Conservation (phyloP, 129 eudicot genomes). For the Chrysanthemum makinoi region DNA sequence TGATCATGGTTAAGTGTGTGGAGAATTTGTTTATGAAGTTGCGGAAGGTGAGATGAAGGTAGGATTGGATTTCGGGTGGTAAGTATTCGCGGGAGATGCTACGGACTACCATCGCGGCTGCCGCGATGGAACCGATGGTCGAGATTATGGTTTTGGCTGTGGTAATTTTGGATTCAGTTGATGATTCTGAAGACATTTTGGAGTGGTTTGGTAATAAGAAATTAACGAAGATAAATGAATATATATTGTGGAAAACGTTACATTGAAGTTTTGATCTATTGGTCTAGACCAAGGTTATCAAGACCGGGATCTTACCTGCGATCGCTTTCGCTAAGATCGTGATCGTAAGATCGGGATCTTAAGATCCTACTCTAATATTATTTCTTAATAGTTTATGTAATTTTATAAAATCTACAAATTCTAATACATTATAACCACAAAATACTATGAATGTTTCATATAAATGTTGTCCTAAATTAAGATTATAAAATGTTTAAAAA, state of each 20-base stretch:
- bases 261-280: neutral
- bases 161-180: conserved; percentile 15
- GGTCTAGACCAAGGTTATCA: too few relatives aligned
- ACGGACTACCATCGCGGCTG: conserved; percentile 18
- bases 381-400: too few relatives aligned
- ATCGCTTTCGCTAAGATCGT: too few relatives aligned
- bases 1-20: conserved; percentile 34
- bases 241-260: neutral
- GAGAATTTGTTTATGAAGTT: conserved; percentile 31
- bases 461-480: too few relatives aligned
- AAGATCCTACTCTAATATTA: too few relatives aligned
- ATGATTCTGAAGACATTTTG: neutral
- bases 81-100: conserved; percentile 11
- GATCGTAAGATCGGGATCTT: too few relatives aligned
- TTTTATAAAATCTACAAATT: too few relatives aligned
- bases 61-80: conserved; percentile 16
- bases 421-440: too few relatives aligned
- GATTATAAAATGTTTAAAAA: too few relatives aligned
- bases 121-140: conserved; percentile 12
- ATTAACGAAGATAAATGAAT: neutral
- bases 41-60: conserved; percentile 31
- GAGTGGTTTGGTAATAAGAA: too few relatives aligned
- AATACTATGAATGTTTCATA: too few relatives aligned
- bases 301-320: too few relatives aligned
- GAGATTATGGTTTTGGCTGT: conserved; percentile 13